Evolutionary conservation across 2,329 filamentous ascomycete species (phyloP), one percentile per base, ranked within the genome.

Genomic region (Pseudocercospora fijiensis): DNA sequence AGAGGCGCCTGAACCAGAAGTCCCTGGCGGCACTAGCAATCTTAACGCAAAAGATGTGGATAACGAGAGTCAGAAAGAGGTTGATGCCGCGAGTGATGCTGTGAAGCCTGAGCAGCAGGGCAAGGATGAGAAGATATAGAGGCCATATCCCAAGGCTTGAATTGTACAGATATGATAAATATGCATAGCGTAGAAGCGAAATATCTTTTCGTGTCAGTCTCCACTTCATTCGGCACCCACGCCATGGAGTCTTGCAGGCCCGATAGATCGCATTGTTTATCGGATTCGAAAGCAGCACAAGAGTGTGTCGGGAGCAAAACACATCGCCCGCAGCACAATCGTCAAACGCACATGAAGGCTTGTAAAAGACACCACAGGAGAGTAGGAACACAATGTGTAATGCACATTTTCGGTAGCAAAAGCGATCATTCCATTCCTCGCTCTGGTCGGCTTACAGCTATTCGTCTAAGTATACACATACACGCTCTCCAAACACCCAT

Each of bases 1-100:
- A 56, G 27, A 60, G 11, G 58, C 61, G 41, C 60, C 52, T 8
- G 62, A 64, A 4, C 28, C 51, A 3, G 49, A 63, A 2, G 27
- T 61, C 28, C 26, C n/a, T n/a, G n/a, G n/a, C n/a, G n/a, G n/a
- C 33, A 16, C 37, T 41, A n/a, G 16, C 8, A 41, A 18, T 18
- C 37, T n/a, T 16, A n/a, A 41, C 37, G 8, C 18, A 16, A 33
- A 37, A 6, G 33, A 37, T 37, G 4, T 3, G 33, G 33, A 37
- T 37, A 16, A 37, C 4, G 33, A 37, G n/a, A 41, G 16, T 18
- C 37, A 41, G 16, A n/a, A 41, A 41, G 37, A 41, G 16, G 33
- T 16, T n/a, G 37, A 18, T 41, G 37, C n/a, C n/a, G n/a, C n/a
- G n/a, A n/a, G n/a, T n/a, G n/a, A n/a, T n/a, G n/a, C n/a, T n/a